phyloP scores from a whole-genome alignment of 108 stramenopile genomes.

The Parmales sp. region DNA sequence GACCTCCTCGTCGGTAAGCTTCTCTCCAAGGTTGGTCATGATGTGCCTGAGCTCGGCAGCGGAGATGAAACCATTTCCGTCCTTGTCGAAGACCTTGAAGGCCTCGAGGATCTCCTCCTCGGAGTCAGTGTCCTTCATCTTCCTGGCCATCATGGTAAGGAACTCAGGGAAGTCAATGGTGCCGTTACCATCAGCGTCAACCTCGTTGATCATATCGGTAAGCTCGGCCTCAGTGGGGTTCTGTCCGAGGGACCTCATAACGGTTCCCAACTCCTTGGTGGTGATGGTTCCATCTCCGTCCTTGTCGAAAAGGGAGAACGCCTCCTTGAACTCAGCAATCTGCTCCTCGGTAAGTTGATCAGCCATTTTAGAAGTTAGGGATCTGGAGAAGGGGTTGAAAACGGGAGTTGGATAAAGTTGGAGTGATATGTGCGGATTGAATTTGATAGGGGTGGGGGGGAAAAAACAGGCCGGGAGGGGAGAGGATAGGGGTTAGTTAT shows the following conservation, averaged over 20 bases:
- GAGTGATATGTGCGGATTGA: too few relatives aligned
- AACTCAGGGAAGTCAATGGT: conserved; percentile 99
- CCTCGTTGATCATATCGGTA: conserved; percentile 99
- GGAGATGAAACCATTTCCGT: conserved; percentile 99
- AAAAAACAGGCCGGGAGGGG: too few relatives aligned
- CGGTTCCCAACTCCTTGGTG: conserved; percentile 99
- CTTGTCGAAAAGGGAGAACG: conserved; percentile 99
- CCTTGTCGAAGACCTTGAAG: conserved; percentile 98
- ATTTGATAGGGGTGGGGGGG: too few relatives aligned
- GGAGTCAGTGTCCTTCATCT: conserved; percentile 99
- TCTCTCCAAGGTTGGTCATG: conserved; percentile 99
- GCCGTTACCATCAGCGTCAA: conserved; percentile 99
- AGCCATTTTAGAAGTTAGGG: conserved; percentile 53
- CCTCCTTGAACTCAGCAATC: conserved; percentile 99
- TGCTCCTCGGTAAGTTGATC: conserved; percentile 93
- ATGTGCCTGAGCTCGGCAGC: conserved; percentile 99
- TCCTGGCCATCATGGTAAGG: conserved; percentile 99
- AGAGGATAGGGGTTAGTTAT: too few relatives aligned
- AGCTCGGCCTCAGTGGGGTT: conserved; percentile 99
- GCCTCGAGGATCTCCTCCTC: conserved; percentile 99
- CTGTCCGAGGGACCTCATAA: conserved; percentile 99
- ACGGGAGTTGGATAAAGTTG: too few relatives aligned
- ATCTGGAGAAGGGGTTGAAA: too few relatives aligned
- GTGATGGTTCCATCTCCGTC: conserved; percentile 99
- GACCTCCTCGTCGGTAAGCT: conserved; percentile 99